These are phyloP conservation scores for Dimocarpus longan DNA, from an alignment of 345 rosid species.

Conservation along the genomic window DNA sequence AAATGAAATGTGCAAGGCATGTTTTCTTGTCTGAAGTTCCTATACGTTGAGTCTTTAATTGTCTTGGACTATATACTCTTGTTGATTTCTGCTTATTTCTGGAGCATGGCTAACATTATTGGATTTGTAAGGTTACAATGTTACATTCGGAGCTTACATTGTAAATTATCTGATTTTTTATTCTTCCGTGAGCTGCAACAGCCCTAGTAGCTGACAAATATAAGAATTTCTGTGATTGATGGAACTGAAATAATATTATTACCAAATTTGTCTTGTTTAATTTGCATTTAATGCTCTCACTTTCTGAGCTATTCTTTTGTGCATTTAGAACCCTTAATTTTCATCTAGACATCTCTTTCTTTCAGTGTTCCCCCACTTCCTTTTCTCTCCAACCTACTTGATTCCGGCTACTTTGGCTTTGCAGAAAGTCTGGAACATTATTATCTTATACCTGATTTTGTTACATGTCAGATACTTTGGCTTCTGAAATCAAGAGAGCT, in stretches of 20 bases:
- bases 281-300: background rate
- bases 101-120: constrained; percentile 38
- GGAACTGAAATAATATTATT: background rate
- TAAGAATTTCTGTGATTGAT: background rate
- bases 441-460: constrained; percentile 11
- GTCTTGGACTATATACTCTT: constrained; percentile 17
- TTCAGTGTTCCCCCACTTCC: background rate
- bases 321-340: background rate
- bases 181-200: background rate
- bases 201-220: background rate
- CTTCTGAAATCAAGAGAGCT: constrained; percentile 27
- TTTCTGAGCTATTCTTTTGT: background rate
- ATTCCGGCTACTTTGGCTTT: background rate
- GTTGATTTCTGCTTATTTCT: constrained; percentile 17
- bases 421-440: background rate
- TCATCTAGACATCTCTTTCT: background rate
- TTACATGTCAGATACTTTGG: constrained; percentile 36
- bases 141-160: constrained; percentile 5
- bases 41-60: background rate
- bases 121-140: constrained; percentile 1
- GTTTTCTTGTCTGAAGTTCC: constrained; percentile 18
- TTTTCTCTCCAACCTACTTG: background rate
- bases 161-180: background rate
- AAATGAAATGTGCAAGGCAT: constrained; percentile 3
- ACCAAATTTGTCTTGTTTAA: background rate